Base-by-base conservation (phyloP, 345 rosid species). In the Corymbia maculata region DNA sequence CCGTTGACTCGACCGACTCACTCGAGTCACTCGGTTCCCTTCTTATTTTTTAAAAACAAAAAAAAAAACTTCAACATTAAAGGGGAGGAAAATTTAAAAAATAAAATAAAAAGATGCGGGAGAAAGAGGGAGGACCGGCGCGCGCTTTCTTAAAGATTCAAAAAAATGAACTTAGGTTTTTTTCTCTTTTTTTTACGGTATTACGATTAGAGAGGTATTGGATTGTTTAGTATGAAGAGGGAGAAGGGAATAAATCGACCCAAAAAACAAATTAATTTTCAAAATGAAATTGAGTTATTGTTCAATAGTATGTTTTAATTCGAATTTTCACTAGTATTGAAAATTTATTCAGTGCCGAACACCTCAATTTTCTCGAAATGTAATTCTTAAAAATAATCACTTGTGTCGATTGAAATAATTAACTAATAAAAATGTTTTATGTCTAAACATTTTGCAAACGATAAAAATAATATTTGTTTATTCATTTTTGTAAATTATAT, bases 61-160 rank as follows among this genome's bases (percentile, higher is more conserved):
- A 0, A 70, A 0, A 21, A 0, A 70, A 0, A 21, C 47, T 42
- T 75, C 11, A 1, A 19, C 8, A 3, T 10, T 59, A 30, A 26
- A 61, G 68, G 30, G 8, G 13, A 57, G 19, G 42, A 36, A 36
- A 36, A 2, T 36, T 36, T 36, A 52, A 6, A 10, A n/a, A n/a
- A 4, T 4, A n/a, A 64, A 13, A n/a, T 7, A 21, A 42, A 9
- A 42, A 5, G 2, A 9, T 16, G 8, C 17, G 2, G 49, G 28
- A 36, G 49, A 49, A 42, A 75, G 49, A 42, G 26, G 49, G 68
- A 75, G 80, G n/a, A 42, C 49, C 49, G 13, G 42, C 82, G 84
- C 84, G 84, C 84, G 84, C 84, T 75, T 75, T 75, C 84, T 75
- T 6, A 22, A 10, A 75, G 42, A 75, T 75, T 75, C 84, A 75